A percentile compares a stretch with the other conserved stretches of the same genome.
Conservation (phyloP, 2,329 filamentous ascomycete species). For the Fusarium xylarioides region DNA sequence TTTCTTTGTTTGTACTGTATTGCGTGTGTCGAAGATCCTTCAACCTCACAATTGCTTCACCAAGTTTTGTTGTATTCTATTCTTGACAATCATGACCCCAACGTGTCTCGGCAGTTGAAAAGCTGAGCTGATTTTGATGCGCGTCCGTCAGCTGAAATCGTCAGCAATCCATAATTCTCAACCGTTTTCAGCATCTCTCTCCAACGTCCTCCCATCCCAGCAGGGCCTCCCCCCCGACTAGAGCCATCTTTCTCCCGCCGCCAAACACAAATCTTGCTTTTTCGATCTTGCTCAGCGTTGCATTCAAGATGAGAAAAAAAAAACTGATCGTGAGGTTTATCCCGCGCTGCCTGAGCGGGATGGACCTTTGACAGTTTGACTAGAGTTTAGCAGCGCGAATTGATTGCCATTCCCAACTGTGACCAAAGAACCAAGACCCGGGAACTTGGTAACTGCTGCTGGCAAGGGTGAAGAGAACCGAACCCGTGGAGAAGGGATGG, state of each 20-base stretch:
- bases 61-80: neutral
- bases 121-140: neutral
- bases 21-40: neutral
- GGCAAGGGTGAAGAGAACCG: constrained; percentile 20
- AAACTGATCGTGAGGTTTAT: constrained; percentile 4
- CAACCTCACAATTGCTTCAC: neutral
- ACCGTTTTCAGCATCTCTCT: neutral
- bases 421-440: constrained; percentile 17
- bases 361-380: neutral
- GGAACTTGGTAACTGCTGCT: constrained; percentile 25
- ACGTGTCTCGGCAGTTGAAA: constrained; percentile 9
- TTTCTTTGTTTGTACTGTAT: neutral
- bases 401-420: constrained; percentile 1
- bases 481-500: constrained; percentile 12
- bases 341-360: neutral
- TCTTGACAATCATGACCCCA: neutral
- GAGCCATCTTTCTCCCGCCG: constrained; percentile 21
- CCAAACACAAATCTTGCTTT: constrained; percentile 8
- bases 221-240: constrained; percentile 8
- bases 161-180: constrained; percentile 4
- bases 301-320: neutral
- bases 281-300: constrained; percentile 14
- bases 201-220: neutral
- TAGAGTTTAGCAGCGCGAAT: neutral
- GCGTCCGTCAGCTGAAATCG: neutral